These are phyloP conservation scores for Lecanicillium sp. DNA, from an alignment of 2,329 filamentous ascomycete genomes.

Conservation along the genomic window DNA sequence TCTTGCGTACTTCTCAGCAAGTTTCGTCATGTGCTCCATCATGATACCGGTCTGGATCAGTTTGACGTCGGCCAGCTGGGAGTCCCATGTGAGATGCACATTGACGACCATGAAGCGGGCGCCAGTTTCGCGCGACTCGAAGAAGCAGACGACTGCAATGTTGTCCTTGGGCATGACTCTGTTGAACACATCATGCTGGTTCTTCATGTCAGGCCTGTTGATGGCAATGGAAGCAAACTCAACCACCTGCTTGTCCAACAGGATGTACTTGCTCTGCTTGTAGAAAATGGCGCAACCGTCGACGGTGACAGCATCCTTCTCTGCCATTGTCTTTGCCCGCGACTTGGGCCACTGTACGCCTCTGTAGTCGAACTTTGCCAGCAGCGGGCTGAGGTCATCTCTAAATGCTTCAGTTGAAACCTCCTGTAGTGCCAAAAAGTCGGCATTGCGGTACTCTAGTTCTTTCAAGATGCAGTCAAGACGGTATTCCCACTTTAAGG, in stretches of 20 bases:
- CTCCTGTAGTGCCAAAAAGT: constrained; percentile 90
- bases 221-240: constrained; percentile 90
- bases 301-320: constrained; percentile 80
- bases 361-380: constrained; percentile 85
- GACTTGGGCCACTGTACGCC: constrained; percentile 89
- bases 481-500: constrained; percentile 80
- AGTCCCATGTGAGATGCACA: constrained; percentile 93
- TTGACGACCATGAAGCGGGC: constrained; percentile 88
- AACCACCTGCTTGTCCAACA: constrained; percentile 89
- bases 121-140: constrained; percentile 88
- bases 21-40: constrained; percentile 82
- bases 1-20: constrained; percentile 77
- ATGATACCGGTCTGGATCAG: constrained; percentile 91
- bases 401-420: constrained; percentile 88
- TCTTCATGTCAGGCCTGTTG: constrained; percentile 93
- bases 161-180: constrained; percentile 98
- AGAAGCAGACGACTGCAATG: constrained; percentile 83
- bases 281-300: constrained; percentile 97
- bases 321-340: constrained; percentile 82
- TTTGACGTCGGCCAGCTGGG: constrained; percentile 85
- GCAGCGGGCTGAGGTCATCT: constrained; percentile 78
- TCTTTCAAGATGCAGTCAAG: constrained; percentile 77
- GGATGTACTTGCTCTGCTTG: constrained; percentile 87
- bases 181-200: constrained; percentile 96
- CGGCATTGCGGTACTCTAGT: constrained; percentile 68